phyloP scores from a whole-genome alignment of 1,284 basidiomycete genomes.

The Rhodotorula sp. region DNA sequence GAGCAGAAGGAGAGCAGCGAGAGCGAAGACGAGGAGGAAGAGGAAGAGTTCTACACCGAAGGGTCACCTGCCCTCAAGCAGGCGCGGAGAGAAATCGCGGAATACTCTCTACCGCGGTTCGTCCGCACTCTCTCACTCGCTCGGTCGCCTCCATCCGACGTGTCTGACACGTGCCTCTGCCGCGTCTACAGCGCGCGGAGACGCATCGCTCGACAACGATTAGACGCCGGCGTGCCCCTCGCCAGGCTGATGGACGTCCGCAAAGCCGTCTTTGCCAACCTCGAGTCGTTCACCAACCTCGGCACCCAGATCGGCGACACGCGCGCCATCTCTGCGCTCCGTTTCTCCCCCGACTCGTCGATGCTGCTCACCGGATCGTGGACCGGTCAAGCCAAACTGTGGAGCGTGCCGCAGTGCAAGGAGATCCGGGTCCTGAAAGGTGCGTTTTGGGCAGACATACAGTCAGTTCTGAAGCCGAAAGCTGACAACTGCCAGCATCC shows the following conservation, averaged over 20 bases:
- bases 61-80: slow-evolving; percentile 81
- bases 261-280: slow-evolving; percentile 80
- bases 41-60: slow-evolving; percentile 90
- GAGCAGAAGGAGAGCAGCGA: slow-evolving; percentile 21
- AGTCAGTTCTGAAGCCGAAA: too few relatives aligned
- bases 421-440: slow-evolving; percentile 69
- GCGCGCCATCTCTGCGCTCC: slow-evolving; percentile 85
- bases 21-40: slow-evolving; percentile 61
- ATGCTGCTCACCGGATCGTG: slow-evolving; percentile 89
- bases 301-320: slow-evolving; percentile 98
- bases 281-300: slow-evolving; percentile 73
- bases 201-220: slow-evolving; percentile 81
- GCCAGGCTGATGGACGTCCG: slow-evolving; percentile 85
- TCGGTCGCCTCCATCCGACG: not conserved
- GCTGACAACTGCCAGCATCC: not conserved
- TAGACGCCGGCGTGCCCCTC: slow-evolving; percentile 83
- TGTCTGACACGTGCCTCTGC: not conserved
- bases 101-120: slow-evolving; percentile 89
- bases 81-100: slow-evolving; percentile 77
- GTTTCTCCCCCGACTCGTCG: slow-evolving; percentile 88
- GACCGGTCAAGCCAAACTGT: slow-evolving; percentile 91
- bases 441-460: slow-evolving; percentile 45
- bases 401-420: slow-evolving; percentile 88
- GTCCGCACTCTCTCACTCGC: slow-evolving; percentile 47
- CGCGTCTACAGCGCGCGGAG: slow-evolving; percentile 73